These are phyloP conservation scores for Punctularia strigosozonata DNA, from an alignment of 768 basidiomycete species.

Conservation along the genomic window DNA sequence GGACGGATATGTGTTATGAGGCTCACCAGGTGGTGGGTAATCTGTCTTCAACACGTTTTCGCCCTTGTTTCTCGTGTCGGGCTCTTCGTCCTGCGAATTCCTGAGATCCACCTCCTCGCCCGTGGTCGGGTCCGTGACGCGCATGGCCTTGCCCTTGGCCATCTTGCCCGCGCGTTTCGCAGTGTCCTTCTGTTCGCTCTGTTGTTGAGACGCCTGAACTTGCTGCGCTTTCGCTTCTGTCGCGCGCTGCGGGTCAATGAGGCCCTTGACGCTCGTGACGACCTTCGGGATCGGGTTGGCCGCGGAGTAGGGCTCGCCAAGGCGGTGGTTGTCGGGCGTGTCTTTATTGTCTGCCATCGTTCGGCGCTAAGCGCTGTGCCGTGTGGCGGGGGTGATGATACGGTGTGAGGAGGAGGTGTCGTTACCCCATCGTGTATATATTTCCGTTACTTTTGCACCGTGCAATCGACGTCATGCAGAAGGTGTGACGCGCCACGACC, in stretches of 20 bases:
- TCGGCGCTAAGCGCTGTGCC: no score
- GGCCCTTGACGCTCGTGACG: constrained; percentile 16
- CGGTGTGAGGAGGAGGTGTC: no score
- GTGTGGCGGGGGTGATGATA: no score
- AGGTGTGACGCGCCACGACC: no score
- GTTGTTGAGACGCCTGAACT: constrained; percentile 13
- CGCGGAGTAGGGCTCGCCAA: constrained; percentile 19
- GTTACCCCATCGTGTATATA: no score
- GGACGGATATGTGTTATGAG: not conserved
- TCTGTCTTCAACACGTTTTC: constrained; percentile 17
- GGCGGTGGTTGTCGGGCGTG: constrained; percentile 12
- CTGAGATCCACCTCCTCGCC: constrained; percentile 36
- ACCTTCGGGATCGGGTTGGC: constrained; percentile 21
- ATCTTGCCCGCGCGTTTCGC: constrained; percentile 14
- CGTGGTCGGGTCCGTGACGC: constrained; percentile 36
- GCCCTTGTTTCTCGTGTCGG: constrained; percentile 11
- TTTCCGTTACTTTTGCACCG: no score
- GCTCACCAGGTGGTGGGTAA: constrained; percentile 19
- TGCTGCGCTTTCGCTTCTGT: constrained; percentile 19
- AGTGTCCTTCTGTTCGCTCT: constrained; percentile 14
- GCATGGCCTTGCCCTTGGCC: constrained; percentile 17
- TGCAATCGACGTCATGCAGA: no score
- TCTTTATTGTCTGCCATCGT: no score
- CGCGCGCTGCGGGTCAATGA: constrained; percentile 17
- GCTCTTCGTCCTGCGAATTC: constrained; percentile 24